Base-by-base conservation (phyloP, 2,329 filamentous ascomycete genomes). In the Ceratocystis eucalypticola region DNA sequence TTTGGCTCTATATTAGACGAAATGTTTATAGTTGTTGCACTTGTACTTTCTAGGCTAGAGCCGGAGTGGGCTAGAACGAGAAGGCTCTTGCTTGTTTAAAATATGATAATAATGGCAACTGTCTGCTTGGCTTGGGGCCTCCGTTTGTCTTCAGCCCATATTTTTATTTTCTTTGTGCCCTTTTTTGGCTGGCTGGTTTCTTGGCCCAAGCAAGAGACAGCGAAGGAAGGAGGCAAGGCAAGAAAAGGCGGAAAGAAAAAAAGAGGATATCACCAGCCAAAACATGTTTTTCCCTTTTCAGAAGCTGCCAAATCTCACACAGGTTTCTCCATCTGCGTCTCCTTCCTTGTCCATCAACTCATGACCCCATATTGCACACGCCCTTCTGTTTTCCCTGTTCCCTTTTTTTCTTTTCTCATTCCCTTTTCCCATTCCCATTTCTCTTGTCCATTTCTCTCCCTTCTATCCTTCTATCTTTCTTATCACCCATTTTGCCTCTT, bases 261-360 rank as follows among this genome's bases (percentile, higher is more conserved):
- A 59, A 28, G 33, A 17, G 17, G 12, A 30, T 10, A 59, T 20
- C 55, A 37, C 28, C 17, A 30, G 55, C 28, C 28, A 37, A 37
- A 59, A 59, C 28, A 59, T 59, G 28, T 59, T 57, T 57, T 59
- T 59, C 55, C 28, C 25, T 59, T 59, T 59, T 59, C 17, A 59
- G 55, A 59, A 59, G 17, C 55, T 59, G 55, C 55, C 55, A 59
- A 59, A 59, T 59, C 55, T 59, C 28, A 59, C 55, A 17, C 12
- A n/a, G 15, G 17, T n/a, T 59, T 30, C 55, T 59, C 3, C 55
- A 33, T 33, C 17, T 57, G 15, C 22, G 28, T 59, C 28, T 59
- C n/a, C 25, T 17, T 57, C 10, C 10, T 59, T 30, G 28, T 20
- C 15, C 28, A 59, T 59, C 22, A 57, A 57, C 53, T 30, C 53